Base-by-base conservation (phyloP, 768 basidiomycete genomes). In the Amanita muscaria region DNA sequence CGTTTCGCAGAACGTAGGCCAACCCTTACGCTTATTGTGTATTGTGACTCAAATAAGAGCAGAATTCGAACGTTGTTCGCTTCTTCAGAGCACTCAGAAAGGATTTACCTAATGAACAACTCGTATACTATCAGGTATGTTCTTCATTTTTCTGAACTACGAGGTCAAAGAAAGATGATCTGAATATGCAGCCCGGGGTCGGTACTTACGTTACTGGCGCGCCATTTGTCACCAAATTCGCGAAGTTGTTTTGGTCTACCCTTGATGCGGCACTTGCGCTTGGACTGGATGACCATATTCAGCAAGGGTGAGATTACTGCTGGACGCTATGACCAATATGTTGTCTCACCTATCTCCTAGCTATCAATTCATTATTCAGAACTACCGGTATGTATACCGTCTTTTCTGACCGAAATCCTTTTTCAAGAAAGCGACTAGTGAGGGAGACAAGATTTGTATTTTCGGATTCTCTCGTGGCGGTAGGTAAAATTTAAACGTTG, bases 391-490 rank as follows among this genome's bases (percentile, higher is more conserved):
- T 12, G 54, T 38, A n/a, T n/a, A n/a, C n/a, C n/a, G n/a, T n/a
- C n/a, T n/a, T n/a, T n/a, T n/a, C n/a, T n/a, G n/a, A n/a, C n/a
- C n/a, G n/a, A n/a, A n/a, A n/a, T n/a, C n/a, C n/a, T n/a, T n/a
- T n/a, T n/a, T n/a, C n/a, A n/a, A n/a, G n/a, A n/a, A n/a, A n/a
- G n/a, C n/a, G n/a, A n/a, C n/a, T n/a, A 61, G 60, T 15, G 46
- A 47, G 27, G 59, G 59, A 22, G 60, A 62, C 23, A 58, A 58
- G 31, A 60, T 62, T n/a, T 57, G 54, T 24, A 40, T 62, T 7
- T 60, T 62, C 40, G 60, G 60, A 25, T 62, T 62, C 36, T 62
- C 60, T 31, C 53, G 57, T 5, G 58, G 57, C 2, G 54, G 56
- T 55, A 41, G 15, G 43, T 46, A 6, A 18, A 11, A 7, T 24